phyloP scores from a whole-genome alignment of 352 stramenopile genomes.

The Phytopythium cucurbitacearum region DNA sequence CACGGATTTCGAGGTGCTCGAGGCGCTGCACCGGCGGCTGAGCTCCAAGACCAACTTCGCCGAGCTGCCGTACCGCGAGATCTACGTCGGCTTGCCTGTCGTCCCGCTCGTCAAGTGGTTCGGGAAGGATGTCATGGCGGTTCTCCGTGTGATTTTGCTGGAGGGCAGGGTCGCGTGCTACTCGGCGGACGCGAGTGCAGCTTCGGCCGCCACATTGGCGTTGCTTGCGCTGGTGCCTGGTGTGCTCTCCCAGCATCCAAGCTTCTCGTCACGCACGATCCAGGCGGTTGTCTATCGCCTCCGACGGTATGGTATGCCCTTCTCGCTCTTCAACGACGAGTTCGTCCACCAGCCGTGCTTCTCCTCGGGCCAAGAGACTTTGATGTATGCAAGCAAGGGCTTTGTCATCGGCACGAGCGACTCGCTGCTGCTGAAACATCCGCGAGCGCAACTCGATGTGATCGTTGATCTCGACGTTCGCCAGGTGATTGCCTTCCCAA shows the following conservation, averaged over 20 bases:
- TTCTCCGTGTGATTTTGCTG: slow-evolving; percentile 64
- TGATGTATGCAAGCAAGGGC: slow-evolving; percentile 24
- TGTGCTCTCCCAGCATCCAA: slow-evolving; percentile 26
- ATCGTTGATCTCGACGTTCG: slow-evolving; percentile 59
- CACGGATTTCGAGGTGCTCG: slow-evolving; percentile 19
- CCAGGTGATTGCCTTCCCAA: slow-evolving; percentile 48
- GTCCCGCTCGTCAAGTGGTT: slow-evolving; percentile 41
- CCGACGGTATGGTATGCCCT: slow-evolving; percentile 38
- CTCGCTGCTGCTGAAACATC: slow-evolving; percentile 44
- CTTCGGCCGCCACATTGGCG: slow-evolving; percentile 44
- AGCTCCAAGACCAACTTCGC: slow-evolving; percentile 19
- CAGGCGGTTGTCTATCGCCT: slow-evolving; percentile 39
- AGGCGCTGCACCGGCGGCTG: slow-evolving; percentile 23
- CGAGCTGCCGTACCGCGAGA: slow-evolving; percentile 36
- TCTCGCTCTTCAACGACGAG: slow-evolving; percentile 26
- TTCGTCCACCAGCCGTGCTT: slow-evolving; percentile 53
- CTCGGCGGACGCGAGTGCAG: slow-evolving; percentile 45
- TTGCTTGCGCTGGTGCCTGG: slow-evolving; percentile 51
- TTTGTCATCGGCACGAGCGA: slow-evolving; percentile 58
- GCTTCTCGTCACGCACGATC: slow-evolving; percentile 33
- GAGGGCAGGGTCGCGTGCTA: slow-evolving; percentile 80
- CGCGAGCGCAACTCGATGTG: slow-evolving; percentile 42
- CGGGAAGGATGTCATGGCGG: slow-evolving; percentile 51
- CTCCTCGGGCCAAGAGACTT: slow-evolving; percentile 19
- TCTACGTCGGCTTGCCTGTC: slow-evolving; percentile 39